A percentile compares a stretch with the other conserved stretches of the same genome.
Conservation (phyloP, 176 grass and related monocot species). For the Aegilops speltoides region DNA sequence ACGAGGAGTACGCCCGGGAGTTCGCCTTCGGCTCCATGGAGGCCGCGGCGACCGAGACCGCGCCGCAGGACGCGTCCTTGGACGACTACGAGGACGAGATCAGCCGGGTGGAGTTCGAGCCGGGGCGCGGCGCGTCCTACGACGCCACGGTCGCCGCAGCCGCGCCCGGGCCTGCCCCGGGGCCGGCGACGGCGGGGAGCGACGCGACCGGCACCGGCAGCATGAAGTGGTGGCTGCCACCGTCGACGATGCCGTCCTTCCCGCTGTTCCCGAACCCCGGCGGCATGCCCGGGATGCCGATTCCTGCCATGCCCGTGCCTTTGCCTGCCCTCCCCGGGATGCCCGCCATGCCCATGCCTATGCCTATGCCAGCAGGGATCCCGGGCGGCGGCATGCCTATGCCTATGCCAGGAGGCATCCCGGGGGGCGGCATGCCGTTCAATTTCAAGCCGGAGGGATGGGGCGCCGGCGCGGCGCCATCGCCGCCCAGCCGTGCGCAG, state of each 20-base stretch:
- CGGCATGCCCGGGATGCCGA: constrained; percentile 40
- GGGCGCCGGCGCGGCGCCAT: not conserved
- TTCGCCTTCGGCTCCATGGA: constrained; percentile 35
- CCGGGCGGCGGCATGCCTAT: constrained; percentile 18
- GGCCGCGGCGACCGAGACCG: not conserved
- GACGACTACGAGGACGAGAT: constrained; percentile 47
- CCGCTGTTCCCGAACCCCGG: constrained; percentile 55
- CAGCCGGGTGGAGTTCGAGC: constrained; percentile 53
- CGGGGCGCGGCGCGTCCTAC: constrained; percentile 22
- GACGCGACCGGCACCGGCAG: not conserved
- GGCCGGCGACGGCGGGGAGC: not conserved
- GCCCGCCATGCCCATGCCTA: constrained; percentile 39
- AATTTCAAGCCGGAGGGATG: constrained; percentile 39
- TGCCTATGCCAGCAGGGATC: constrained; percentile 3
- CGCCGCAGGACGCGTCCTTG: constrained; percentile 7
- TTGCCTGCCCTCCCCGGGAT: constrained; percentile 37
- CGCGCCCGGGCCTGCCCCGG: not conserved
- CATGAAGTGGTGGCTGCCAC: constrained; percentile 67
- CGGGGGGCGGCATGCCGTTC: not conserved
- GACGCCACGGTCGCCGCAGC: not conserved
- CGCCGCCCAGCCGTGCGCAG: constrained; percentile 12
- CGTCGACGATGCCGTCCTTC: constrained; percentile 56
- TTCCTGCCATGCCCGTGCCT: constrained; percentile 32
- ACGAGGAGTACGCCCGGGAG: not conserved
- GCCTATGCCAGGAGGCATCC: constrained; percentile 1